These are phyloP conservation scores for Ceratocystis colombiana DNA, from an alignment of 2,329 filamentous ascomycete species.

Conservation along the genomic window DNA sequence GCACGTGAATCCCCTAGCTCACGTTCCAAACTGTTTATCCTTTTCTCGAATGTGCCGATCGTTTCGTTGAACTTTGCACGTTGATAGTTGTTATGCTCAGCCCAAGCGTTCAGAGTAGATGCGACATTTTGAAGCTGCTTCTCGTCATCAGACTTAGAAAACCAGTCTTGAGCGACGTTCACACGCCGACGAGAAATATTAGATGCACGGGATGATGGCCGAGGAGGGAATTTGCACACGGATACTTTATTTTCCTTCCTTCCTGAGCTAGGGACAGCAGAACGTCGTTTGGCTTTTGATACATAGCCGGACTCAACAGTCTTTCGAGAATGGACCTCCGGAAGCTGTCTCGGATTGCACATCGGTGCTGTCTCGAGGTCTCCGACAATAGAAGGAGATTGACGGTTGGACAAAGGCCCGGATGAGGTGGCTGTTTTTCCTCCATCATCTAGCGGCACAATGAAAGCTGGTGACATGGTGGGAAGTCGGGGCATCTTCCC, in stretches of 20 bases:
- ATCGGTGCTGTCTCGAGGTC: constrained; percentile 20
- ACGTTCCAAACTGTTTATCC: constrained; percentile 15
- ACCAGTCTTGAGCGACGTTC: constrained; percentile 18
- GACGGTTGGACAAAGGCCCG: background rate
- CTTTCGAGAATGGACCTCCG: background rate
- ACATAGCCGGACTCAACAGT: background rate
- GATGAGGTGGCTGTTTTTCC: background rate
- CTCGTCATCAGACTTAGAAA: constrained; percentile 20
- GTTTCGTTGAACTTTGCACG: constrained; percentile 20
- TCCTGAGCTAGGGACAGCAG: background rate
- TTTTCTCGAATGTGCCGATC: constrained; percentile 21
- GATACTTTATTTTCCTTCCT: constrained; percentile 9
- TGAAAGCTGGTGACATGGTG: constrained; percentile 17
- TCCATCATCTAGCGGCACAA: background rate
- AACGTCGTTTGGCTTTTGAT: background rate
- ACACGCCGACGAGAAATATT: constrained; percentile 25
- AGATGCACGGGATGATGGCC: constrained; percentile 24
- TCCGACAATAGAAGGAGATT: constrained; percentile 20
- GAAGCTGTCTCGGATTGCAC: background rate
- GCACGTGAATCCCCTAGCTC: constrained; percentile 13
- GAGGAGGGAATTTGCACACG: background rate
- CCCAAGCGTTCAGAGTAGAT: constrained; percentile 22
- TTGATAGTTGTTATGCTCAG: constrained; percentile 20
- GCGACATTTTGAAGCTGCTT: constrained; percentile 24
- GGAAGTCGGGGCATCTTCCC: constrained; percentile 1